Conservation (phyloP, 306 rosid species). For the Cercis canadensis region DNA sequence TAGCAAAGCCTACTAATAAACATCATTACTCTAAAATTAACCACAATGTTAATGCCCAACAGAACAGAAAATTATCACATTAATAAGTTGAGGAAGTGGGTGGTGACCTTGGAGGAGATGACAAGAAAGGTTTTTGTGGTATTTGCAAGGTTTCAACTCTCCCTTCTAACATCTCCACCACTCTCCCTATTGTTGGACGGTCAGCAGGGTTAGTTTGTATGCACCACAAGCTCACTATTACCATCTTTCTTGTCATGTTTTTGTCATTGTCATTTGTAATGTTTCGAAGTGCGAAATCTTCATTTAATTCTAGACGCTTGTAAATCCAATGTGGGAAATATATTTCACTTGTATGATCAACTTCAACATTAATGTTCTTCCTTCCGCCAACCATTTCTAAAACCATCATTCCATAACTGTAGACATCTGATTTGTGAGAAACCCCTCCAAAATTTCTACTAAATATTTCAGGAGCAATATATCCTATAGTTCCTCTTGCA, state of each 20-base stretch:
- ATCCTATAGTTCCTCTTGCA: constrained; percentile 48
- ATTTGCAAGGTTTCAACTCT: constrained; percentile 16
- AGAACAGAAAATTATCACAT: neutral
- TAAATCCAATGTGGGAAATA: constrained; percentile 54
- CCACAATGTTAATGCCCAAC: neutral
- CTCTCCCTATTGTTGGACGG: constrained; percentile 41
- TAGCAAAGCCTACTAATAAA: neutral
- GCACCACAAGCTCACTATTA: constrained; percentile 28
- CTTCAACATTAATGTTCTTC: constrained; percentile 27
- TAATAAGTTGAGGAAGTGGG: no score
- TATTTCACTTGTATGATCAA: constrained; percentile 29
- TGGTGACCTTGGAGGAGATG: constrained; percentile 12
- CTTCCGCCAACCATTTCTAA: constrained; percentile 47
- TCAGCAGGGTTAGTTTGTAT: constrained; percentile 34
- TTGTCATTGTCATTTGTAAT: constrained; percentile 33
- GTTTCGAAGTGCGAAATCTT: constrained; percentile 27
- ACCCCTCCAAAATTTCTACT: constrained; percentile 44
- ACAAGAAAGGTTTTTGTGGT: constrained; percentile 32
- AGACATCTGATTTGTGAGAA: constrained; percentile 51
- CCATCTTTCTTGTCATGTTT: constrained; percentile 40
- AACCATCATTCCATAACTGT: constrained; percentile 50
- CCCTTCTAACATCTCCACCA: constrained; percentile 43
- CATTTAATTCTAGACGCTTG: constrained; percentile 31
- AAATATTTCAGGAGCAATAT: constrained; percentile 47
- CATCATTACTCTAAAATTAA: neutral